A percentile compares a stretch with the other conserved stretches of the same genome.
These are phyloP conservation scores for Candida albicans DNA, from an alignment of 1,139 yeast species.

Conservation along the genomic window DNA sequence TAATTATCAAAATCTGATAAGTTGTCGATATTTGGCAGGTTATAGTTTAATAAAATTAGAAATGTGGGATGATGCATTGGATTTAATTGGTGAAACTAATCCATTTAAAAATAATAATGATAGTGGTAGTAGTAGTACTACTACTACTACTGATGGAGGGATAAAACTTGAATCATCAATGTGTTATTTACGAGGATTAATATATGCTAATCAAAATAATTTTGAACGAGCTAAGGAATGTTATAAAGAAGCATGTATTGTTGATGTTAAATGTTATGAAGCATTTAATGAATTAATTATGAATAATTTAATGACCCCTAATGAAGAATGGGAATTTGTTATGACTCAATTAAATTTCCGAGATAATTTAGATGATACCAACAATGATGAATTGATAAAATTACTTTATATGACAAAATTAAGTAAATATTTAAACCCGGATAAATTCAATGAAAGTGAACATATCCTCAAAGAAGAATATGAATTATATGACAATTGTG, in stretches of 20 bases:
- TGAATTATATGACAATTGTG: conserved; percentile 66
- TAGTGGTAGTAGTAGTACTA: neutral
- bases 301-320: conserved; percentile 76
- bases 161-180: conserved; percentile 83
- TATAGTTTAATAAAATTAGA: conserved; percentile 72
- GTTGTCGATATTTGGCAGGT: conserved; percentile 83
- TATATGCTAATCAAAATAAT: conserved; percentile 80
- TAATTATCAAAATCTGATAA: conserved; percentile 49
- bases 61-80: conserved; percentile 86
- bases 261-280: conserved; percentile 91
- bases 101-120: conserved; percentile 50
- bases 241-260: conserved; percentile 80
- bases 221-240: conserved; percentile 87
- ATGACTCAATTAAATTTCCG: conserved; percentile 64
- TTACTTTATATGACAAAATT: conserved; percentile 74
- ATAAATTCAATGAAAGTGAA: conserved; percentile 66
- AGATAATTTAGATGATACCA: conserved; percentile 69
- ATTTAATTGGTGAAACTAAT: conserved; percentile 78
- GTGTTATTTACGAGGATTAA: conserved; percentile 81
- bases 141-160: conserved; percentile 62
- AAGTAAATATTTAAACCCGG: conserved; percentile 68
- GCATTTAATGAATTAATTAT: conserved; percentile 81
- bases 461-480: conserved; percentile 67
- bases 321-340: conserved; percentile 85
- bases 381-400: conserved; percentile 75